Evolutionary conservation across 441 rosid species (phyloP).

Genomic region (Brassica balearica): DNA sequence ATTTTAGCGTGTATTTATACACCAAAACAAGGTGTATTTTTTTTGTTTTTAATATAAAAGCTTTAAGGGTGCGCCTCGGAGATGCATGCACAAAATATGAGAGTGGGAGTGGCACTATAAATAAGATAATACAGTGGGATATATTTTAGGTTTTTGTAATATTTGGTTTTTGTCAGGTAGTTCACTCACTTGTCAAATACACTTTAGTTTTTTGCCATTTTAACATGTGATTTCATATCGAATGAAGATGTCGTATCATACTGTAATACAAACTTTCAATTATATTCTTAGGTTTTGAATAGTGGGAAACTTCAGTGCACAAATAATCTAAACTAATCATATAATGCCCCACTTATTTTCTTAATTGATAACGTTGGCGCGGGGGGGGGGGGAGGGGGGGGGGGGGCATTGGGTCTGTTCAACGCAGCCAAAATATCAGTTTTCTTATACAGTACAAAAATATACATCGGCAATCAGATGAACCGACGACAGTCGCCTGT

Average conservation of each 20-base stretch:
- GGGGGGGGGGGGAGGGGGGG: background rate
- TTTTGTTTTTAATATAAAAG: background rate
- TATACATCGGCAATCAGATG: background rate
- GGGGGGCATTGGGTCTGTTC: slow-evolving; percentile 3
- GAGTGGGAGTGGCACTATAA: slow-evolving; percentile 42
- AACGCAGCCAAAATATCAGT: slow-evolving; percentile 30
- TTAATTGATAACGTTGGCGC: slow-evolving; percentile 3
- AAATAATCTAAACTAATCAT: slow-evolving; percentile 25
- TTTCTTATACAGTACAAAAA: background rate
- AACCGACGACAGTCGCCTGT: background rate
- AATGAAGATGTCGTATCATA: slow-evolving; percentile 15
- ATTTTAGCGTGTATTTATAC: slow-evolving; percentile 39
- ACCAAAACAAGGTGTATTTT: slow-evolving; percentile 21
- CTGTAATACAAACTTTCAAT: slow-evolving; percentile 3
- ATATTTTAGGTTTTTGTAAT: slow-evolving; percentile 15
- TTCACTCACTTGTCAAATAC: slow-evolving; percentile 32
- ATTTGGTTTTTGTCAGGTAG: slow-evolving; percentile 34
- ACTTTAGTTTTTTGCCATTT: slow-evolving; percentile 13
- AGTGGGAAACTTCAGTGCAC: slow-evolving; percentile 23
- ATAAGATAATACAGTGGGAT: slow-evolving; percentile 38
- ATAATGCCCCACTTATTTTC: slow-evolving; percentile 23
- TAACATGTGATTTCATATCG: slow-evolving; percentile 30
- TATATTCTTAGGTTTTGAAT: background rate
- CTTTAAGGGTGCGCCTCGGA: slow-evolving; percentile 35
- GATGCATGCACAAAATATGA: slow-evolving; percentile 42